Conservation (phyloP, 768 basidiomycete species). For the Rhizopogon salebrosus region DNA sequence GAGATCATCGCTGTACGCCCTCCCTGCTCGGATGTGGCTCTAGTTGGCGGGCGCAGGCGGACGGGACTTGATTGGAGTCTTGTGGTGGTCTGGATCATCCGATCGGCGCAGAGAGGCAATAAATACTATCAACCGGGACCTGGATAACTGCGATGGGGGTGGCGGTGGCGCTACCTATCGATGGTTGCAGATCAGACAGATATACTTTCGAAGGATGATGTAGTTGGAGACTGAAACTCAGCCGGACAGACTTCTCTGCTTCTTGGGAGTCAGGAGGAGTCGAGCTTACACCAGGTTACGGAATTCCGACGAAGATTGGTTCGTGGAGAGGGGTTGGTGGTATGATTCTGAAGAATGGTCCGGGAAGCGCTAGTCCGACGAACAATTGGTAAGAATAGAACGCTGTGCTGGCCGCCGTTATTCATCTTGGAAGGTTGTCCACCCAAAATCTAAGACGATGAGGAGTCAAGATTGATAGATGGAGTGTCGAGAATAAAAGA, state of each 20-base stretch:
- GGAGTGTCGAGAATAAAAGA: no score
- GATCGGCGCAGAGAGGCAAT: background rate
- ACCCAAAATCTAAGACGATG: no score
- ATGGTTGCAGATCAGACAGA: constrained; percentile 1
- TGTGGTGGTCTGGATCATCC: background rate
- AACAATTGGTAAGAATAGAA: no score
- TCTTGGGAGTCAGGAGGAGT: background rate
- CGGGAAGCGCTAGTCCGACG: no score
- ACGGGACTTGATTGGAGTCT: no score
- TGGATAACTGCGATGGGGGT: background rate
- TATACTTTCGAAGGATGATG: constrained; percentile 2
- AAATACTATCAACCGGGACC: background rate
- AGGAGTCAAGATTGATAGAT: no score
- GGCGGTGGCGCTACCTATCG: constrained; percentile 5
- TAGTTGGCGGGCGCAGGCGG: no score
- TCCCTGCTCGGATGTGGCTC: background rate
- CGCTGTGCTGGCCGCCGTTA: no score
- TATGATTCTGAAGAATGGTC: no score
- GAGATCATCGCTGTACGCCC: background rate
- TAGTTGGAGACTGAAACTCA: background rate
- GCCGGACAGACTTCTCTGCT: background rate
- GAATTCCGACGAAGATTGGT: background rate
- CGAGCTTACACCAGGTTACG: background rate
- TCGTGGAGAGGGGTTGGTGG: background rate
- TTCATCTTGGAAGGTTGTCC: no score